phyloP scores from a whole-genome alignment of 2,329 filamentous ascomycete species.

The Neofusicoccum sp. region DNA sequence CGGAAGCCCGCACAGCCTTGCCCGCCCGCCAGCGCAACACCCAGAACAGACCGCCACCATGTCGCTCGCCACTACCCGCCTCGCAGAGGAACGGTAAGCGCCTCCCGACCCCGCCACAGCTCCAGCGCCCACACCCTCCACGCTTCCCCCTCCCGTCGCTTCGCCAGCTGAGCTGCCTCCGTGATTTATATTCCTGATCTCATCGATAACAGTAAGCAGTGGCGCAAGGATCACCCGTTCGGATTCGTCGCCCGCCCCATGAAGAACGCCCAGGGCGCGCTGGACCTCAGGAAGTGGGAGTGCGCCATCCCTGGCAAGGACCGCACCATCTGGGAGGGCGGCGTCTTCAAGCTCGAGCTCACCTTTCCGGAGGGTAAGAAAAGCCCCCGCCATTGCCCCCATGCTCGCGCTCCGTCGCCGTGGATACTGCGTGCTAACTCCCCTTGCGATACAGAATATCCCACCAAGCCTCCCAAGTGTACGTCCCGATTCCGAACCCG shows the following conservation, averaged over 20 bases:
- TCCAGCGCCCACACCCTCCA: background rate
- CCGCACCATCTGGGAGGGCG: conserved; percentile 97
- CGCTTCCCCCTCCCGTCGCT: background rate
- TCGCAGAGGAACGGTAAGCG: conserved; percentile 57
- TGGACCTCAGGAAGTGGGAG: conserved; percentile 95
- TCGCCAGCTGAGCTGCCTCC: background rate
- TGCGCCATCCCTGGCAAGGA: conserved; percentile 95
- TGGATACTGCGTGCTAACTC: background rate
- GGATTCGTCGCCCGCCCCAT: conserved; percentile 93
- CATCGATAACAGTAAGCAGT: conserved; percentile 75
- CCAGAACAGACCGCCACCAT: conserved; percentile 50
- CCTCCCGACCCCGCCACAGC: background rate
- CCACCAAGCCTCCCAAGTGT: conserved; percentile 99
- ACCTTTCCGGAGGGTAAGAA: conserved; percentile 86
- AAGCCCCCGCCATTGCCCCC: background rate
- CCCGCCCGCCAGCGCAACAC: background rate
- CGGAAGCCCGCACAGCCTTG: background rate
- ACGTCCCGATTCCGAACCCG: conserved; percentile 29
- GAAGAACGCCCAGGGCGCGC: conserved; percentile 74
- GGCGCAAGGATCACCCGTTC: conserved; percentile 95
- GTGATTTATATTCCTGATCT: conserved; percentile 26
- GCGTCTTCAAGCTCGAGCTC: conserved; percentile 91
- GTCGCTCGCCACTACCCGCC: conserved; percentile 85
- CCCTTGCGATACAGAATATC: conserved; percentile 70
- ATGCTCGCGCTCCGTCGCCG: background rate